Conservation (phyloP, 345 rosid genomes). For the Isatis tinctoria region DNA sequence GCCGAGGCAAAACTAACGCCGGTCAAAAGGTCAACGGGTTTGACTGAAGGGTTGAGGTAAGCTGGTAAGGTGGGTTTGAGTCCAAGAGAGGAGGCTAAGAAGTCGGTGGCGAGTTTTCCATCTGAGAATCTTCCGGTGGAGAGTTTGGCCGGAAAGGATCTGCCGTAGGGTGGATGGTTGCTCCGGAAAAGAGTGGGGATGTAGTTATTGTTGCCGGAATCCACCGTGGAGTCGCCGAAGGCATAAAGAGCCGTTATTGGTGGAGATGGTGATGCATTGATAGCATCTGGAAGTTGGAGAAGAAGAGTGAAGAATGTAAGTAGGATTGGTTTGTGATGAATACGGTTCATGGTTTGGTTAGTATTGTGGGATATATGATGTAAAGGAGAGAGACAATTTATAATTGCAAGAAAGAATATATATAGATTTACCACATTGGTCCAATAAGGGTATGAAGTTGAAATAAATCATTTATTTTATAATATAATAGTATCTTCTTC, state of each 20-base stretch:
- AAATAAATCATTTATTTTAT: too few relatives aligned
- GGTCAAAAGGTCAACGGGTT: slow-evolving; percentile 24
- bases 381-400: not conserved
- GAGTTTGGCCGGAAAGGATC: slow-evolving; percentile 25
- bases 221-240: slow-evolving; percentile 41
- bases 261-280: slow-evolving; percentile 27
- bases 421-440: not conserved
- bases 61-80: slow-evolving; percentile 36
- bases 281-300: slow-evolving; percentile 4
- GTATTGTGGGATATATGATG: not conserved
- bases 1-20: slow-evolving; percentile 42
- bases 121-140: slow-evolving; percentile 39
- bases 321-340: not conserved
- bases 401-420: not conserved
- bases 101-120: slow-evolving; percentile 38
- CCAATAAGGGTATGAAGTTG: not conserved
- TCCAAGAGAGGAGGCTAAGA: slow-evolving; percentile 23
- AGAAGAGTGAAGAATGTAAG: slow-evolving; percentile 15
- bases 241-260: slow-evolving; percentile 28
- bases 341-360: slow-evolving; percentile 17
- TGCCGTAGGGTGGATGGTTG: slow-evolving; percentile 33
- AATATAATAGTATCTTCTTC: too few relatives aligned
- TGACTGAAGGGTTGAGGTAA: slow-evolving; percentile 29
- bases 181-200: slow-evolving; percentile 17
- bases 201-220: slow-evolving; percentile 38